Evolutionary conservation across 2,329 filamentous ascomycete species (phyloP).

Genomic region (Nectriaceae sp.): DNA sequence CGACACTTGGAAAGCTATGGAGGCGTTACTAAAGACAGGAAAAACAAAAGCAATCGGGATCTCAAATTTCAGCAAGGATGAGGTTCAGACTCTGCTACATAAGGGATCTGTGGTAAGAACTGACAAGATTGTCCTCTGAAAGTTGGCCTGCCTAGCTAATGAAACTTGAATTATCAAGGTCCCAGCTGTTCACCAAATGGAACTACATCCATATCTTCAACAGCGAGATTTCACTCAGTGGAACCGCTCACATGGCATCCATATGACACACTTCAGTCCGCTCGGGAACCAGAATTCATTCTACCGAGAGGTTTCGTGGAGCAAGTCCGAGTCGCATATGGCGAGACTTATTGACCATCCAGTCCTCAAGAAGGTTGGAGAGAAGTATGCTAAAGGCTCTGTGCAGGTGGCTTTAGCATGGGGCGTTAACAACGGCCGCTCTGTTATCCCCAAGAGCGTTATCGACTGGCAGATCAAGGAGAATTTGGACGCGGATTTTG

Average conservation of each 20-base stretch:
- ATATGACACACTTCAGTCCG: constrained; percentile 36
- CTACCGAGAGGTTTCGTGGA: constrained; percentile 31
- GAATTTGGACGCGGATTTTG: constrained; percentile 14
- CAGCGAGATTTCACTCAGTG: constrained; percentile 19
- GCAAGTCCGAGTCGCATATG: constrained; percentile 32
- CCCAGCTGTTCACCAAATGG: constrained; percentile 31
- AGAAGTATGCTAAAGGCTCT: constrained; percentile 31
- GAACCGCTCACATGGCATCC: constrained; percentile 29
- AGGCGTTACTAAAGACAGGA: constrained; percentile 24
- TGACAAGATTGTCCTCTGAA: not conserved
- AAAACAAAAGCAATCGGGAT: constrained; percentile 44
- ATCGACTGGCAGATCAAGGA: constrained; percentile 35
- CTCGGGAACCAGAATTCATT: constrained; percentile 37
- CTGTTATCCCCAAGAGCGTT: constrained; percentile 39
- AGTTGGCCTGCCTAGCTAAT: too few relatives aligned
- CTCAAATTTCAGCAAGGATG: constrained; percentile 55
- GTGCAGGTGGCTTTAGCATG: constrained; percentile 37
- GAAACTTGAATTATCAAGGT: constrained; percentile 13
- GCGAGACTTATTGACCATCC: constrained; percentile 29
- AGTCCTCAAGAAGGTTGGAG: constrained; percentile 25
- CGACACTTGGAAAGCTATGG: constrained; percentile 29
- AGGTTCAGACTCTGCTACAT: constrained; percentile 45
- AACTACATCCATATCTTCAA: constrained; percentile 60
- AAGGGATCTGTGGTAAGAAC: constrained; percentile 23
- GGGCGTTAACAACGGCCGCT: constrained; percentile 34